phyloP scores from a whole-genome alignment of 208 protist genomes.

The Herpetomonas muscarum region DNA sequence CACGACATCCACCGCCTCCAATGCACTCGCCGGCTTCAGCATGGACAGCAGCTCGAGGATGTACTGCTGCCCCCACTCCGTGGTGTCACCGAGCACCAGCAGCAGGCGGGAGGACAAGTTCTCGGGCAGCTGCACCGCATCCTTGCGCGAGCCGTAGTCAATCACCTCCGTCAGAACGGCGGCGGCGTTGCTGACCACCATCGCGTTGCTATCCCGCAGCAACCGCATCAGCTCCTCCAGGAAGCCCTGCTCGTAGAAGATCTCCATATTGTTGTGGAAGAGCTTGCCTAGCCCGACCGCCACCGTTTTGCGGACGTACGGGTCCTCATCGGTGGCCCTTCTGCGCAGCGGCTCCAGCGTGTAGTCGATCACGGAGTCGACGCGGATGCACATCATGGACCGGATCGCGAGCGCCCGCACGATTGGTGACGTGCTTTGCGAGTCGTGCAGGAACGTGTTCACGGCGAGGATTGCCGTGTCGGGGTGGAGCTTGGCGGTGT shows the following conservation, averaged over 20 bases:
- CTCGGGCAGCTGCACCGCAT: conserved; percentile 37
- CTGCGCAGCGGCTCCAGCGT: conserved; percentile 96
- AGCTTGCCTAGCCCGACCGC: conserved; percentile 98
- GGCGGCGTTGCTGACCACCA: conserved; percentile 98
- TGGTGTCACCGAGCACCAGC: conserved; percentile 94
- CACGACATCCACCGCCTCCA: conserved; percentile 88
- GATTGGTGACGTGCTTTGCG: conserved; percentile 92
- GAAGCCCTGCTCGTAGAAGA: conserved; percentile 95
- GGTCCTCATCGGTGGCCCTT: conserved; percentile 92
- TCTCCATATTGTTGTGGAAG: conserved; percentile 96
- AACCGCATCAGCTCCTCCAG: conserved; percentile 85
- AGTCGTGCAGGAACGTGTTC: conserved; percentile 98
- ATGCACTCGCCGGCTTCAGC: conserved; percentile 52
- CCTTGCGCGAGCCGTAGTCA: conserved; percentile 33
- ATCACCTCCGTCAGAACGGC: conserved; percentile 95
- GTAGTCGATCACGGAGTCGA: conserved; percentile 97
- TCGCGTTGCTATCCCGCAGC: conserved; percentile 96
- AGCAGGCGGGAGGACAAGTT: conserved; percentile 95
- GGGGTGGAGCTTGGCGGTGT: conserved; percentile 98
- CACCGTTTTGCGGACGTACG: conserved; percentile 99
- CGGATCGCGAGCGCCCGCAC: conserved; percentile 98
- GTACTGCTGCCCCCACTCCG: conserved; percentile 98
- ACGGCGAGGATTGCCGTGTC: conserved; percentile 98
- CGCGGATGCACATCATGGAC: conserved; percentile 99
- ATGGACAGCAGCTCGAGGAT: conserved; percentile 95